Evolutionary conservation across 495 filamentous ascomycete species (phyloP).

Genomic region (Hyaloscypha finlandica): DNA sequence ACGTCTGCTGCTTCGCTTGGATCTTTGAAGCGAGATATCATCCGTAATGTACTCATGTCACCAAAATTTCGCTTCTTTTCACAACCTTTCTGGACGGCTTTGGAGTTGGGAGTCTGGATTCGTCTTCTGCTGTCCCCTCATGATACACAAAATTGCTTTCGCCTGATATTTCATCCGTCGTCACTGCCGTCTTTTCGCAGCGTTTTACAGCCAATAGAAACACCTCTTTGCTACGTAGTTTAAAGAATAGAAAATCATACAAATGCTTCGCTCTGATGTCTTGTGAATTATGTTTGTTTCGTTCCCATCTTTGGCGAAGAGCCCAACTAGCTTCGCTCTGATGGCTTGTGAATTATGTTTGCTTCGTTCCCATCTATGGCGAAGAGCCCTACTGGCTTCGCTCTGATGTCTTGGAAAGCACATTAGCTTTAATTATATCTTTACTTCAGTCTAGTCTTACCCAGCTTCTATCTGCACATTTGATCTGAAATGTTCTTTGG

Average conservation of each 20-base stretch:
- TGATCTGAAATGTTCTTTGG: too few relatives aligned
- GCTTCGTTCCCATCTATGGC: too few relatives aligned
- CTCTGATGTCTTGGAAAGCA: too few relatives aligned
- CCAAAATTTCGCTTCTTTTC: conserved; percentile 25
- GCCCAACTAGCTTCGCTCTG: too few relatives aligned
- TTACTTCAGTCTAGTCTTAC: too few relatives aligned
- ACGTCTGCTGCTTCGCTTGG: too few relatives aligned
- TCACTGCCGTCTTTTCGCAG: neutral
- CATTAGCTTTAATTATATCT: too few relatives aligned
- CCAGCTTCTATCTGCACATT: too few relatives aligned
- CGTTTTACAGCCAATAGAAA: neutral
- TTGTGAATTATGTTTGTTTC: neutral
- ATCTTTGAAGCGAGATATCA: too few relatives aligned
- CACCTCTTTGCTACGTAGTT: neutral
- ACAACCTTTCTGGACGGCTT: conserved; percentile 32
- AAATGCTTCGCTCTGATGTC: neutral
- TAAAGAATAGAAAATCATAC: neutral
- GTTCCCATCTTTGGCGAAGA: neutral
- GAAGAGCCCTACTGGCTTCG: too few relatives aligned
- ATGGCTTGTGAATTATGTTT: too few relatives aligned
- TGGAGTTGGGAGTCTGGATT: conserved; percentile 23
- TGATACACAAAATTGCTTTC: conserved; percentile 9
- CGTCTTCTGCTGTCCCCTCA: conserved; percentile 2
- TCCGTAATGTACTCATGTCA: neutral
- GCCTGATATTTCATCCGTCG: neutral